Base-by-base conservation (phyloP, 2,329 filamentous ascomycete genomes). In the Xylaria hypoxylon region DNA sequence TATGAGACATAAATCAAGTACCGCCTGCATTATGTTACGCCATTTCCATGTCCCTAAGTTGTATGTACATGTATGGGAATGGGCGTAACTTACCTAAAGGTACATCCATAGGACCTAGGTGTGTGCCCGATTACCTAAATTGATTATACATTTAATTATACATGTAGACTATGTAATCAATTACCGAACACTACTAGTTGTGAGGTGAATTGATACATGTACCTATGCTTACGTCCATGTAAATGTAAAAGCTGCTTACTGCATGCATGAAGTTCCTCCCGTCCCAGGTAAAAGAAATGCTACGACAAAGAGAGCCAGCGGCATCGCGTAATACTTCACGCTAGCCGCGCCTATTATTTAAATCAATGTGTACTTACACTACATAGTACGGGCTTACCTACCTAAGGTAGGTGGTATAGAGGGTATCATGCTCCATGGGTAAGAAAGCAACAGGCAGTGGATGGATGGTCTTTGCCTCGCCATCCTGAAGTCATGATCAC, bases 321-420 rank as follows among this genome's bases (percentile, higher is more conserved):
- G 11, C 10, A 35, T n/a, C 24, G 5, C 24, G 19, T 5, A n/a
- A 17, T 51, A 52, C 50, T 35, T 22, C 26, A 35, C 62, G 47
- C 40, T 5, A 55, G 24, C 22, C 62, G 62, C 62, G 62, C 38
- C 22, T 48, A 17, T 2, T 35, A 3, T 33, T 33, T 28, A 52
- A 47, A 53, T 59, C 31, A 31, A 38, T 45, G 17, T 11, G 6
- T 45, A 26, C 10, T 24, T 13, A 48, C 22, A n/a, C 10, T 28
- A 44, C 42, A 48, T 47, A 24, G 7, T 8, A 5, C 22, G 8
- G 44, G 33, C 57, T 35, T 59, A 31, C 45, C 45, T 40, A 17
- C n/a, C n/a, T n/a, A n/a, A n/a, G 15, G 17, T n/a, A 24, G 44
- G 31, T 38, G 7, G 24, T 19, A 31, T 17, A 19, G 40, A 5